phyloP scores from a whole-genome alignment of 192 early-diverging fungal genomes.

The Jimgerdemannia lactiflua region DNA sequence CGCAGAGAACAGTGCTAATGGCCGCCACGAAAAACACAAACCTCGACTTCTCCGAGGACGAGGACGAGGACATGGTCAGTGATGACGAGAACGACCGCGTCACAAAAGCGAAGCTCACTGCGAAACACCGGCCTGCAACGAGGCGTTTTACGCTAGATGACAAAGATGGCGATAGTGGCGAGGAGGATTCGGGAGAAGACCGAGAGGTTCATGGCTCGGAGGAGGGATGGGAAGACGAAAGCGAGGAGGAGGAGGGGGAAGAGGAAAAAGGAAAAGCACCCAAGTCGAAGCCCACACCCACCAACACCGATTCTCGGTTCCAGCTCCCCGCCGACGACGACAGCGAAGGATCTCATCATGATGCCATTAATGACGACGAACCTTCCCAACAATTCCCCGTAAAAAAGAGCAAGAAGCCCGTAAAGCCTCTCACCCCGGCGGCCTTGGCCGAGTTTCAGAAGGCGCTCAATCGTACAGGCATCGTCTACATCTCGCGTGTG shows the following conservation, averaged over 20 bases:
- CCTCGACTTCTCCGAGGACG: too few relatives aligned
- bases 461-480: constrained; percentile 74
- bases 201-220: neutral
- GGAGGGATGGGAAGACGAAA: neutral
- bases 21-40: too few relatives aligned
- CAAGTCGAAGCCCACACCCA: neutral
- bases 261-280: neutral
- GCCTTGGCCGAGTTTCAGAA: constrained; percentile 61
- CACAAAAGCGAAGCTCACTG: neutral
- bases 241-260: neutral
- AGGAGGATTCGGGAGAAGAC: neutral
- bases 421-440: constrained; percentile 59
- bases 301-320: neutral
- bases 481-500: constrained; percentile 87
- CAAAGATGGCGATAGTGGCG: neutral
- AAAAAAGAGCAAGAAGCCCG: constrained; percentile 27
- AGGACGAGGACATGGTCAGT: neutral
- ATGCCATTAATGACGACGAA: neutral
- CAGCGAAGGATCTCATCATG: neutral
- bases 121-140: neutral
- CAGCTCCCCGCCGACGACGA: neutral
- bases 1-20: too few relatives aligned
- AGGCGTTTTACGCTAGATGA: neutral
- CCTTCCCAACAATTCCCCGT: neutral
- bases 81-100: neutral